These are phyloP conservation scores for Citropsis articulata DNA, from an alignment of 345 rosid genomes.

Conservation along the genomic window DNA sequence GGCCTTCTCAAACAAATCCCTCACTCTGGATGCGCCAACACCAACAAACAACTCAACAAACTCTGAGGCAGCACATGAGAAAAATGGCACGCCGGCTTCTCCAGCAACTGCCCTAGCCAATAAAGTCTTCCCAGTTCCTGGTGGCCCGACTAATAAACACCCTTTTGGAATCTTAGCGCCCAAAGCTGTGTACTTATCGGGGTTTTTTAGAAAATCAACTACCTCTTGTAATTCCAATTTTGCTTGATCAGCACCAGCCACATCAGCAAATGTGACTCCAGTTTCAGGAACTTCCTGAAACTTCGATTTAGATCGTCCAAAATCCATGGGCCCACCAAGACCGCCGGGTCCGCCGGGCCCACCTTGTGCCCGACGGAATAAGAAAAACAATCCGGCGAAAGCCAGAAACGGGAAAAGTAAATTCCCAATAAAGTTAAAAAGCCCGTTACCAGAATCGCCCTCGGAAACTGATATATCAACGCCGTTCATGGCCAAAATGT, in stretches of 20 bases:
- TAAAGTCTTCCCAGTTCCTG: slow-evolving; percentile 84
- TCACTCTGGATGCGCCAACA: slow-evolving; percentile 84
- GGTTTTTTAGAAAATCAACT: slow-evolving; percentile 78
- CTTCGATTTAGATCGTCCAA: slow-evolving; percentile 71
- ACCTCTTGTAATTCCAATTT: slow-evolving; percentile 77
- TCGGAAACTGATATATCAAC: slow-evolving; percentile 76
- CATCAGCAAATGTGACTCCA: slow-evolving; percentile 70
- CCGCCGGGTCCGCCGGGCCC: slow-evolving; percentile 88
- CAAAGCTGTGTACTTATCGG: slow-evolving; percentile 79
- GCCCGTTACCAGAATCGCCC: slow-evolving; percentile 68
- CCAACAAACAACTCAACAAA: slow-evolving; percentile 87
- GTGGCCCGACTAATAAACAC: slow-evolving; percentile 74
- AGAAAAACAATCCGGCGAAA: slow-evolving; percentile 61
- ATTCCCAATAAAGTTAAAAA: slow-evolving; percentile 59
- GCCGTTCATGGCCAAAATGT: slow-evolving; percentile 72
- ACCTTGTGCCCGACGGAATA: slow-evolving; percentile 65
- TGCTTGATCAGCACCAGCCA: slow-evolving; percentile 85
- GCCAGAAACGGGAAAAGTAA: slow-evolving; percentile 62
- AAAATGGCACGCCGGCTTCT: slow-evolving; percentile 85
- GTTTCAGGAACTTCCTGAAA: slow-evolving; percentile 89
- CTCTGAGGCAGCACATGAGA: slow-evolving; percentile 78
- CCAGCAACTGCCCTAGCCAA: slow-evolving; percentile 86
- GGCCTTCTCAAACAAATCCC: slow-evolving; percentile 86
- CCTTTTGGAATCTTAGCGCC: slow-evolving; percentile 91
- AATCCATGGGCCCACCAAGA: slow-evolving; percentile 83